A percentile compares a stretch with the other conserved stretches of the same genome.
phyloP scores from a whole-genome alignment of 208 protist species.

The Porcisia deanei region DNA sequence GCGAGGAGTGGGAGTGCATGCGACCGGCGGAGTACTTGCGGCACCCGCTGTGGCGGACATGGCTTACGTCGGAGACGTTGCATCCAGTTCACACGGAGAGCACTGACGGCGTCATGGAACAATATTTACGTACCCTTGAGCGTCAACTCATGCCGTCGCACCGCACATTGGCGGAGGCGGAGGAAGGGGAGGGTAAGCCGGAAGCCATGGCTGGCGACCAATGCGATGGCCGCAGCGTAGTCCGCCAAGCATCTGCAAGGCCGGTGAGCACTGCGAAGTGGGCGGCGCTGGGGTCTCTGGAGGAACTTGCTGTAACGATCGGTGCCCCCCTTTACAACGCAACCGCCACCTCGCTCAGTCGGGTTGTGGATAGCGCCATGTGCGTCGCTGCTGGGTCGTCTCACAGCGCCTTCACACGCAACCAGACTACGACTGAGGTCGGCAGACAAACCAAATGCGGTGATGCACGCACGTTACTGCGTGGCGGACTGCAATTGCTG shows the following conservation, averaged over 20 bases:
- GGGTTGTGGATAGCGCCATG: slow-evolving; percentile 12
- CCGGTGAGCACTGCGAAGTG: not conserved
- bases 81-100: slow-evolving; percentile 28
- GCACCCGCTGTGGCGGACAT: slow-evolving; percentile 42
- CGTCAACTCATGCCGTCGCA: not conserved
- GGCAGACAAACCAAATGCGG: not conserved
- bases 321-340: slow-evolving; percentile 20
- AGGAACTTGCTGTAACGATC: slow-evolving; percentile 6
- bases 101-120: slow-evolving; percentile 29
- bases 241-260: not conserved
- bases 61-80: slow-evolving; percentile 19
- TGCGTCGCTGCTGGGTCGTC: slow-evolving; percentile 2
- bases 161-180: not conserved
- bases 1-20: slow-evolving; percentile 39
- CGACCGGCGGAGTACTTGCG: slow-evolving; percentile 33
- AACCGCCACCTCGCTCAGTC: not conserved
- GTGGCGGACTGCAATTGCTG: slow-evolving; percentile 1
- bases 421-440: not conserved
- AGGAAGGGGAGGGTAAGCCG: too few relatives aligned
- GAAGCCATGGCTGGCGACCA: not conserved
- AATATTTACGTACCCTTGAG: slow-evolving; percentile 28
- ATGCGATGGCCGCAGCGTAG: not conserved
- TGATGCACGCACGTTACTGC: not conserved
- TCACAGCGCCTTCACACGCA: not conserved
- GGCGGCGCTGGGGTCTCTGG: not conserved